Percentiles rank a stretch among this genome's conserved stretches.
These are phyloP conservation scores for Apiospora aurea DNA, from an alignment of 2,329 filamentous ascomycete species.

Conservation along the genomic window DNA sequence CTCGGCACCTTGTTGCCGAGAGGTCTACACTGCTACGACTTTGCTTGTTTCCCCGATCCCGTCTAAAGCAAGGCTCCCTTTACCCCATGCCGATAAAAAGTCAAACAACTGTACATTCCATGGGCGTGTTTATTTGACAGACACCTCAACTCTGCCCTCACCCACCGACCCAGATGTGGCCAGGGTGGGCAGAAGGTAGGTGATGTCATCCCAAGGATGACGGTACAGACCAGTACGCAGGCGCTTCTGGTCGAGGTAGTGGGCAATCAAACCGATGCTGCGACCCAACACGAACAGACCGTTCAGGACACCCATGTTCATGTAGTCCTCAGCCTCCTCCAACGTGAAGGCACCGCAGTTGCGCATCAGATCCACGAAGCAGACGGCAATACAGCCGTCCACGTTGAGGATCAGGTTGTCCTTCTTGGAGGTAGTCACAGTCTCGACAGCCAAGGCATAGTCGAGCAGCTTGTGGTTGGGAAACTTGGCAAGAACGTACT, in stretches of 20 bases:
- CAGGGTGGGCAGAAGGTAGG: constrained; percentile 87
- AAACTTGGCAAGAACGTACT: constrained; percentile 98
- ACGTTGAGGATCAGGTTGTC: constrained; percentile 99
- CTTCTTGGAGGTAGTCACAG: constrained; percentile 99
- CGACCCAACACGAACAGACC: constrained; percentile 98
- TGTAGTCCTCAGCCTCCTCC: constrained; percentile 98
- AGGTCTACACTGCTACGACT: constrained; percentile 15
- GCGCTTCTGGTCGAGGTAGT: constrained; percentile 99
- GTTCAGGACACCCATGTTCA: constrained; percentile 99
- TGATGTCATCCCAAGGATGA: constrained; percentile 99
- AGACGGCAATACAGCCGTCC: constrained; percentile 96
- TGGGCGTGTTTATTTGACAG: constrained; percentile 62
- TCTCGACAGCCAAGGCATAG: constrained; percentile 97
- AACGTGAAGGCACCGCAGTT: constrained; percentile 96
- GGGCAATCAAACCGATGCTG: constrained; percentile 98
- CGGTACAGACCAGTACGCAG: constrained; percentile 98
- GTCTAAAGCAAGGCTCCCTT: constrained; percentile 22
- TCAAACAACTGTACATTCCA: constrained; percentile 34
- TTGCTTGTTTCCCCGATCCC: constrained; percentile 12
- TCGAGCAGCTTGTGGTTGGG: constrained; percentile 97
- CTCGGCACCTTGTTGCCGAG: constrained; percentile 1
- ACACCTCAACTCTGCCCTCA: constrained; percentile 89
- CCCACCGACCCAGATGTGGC: constrained; percentile 73
- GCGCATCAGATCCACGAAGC: constrained; percentile 96
- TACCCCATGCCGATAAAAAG: constrained; percentile 32